Evolutionary conservation across 1,284 basidiomycete species (phyloP).

Genomic region (Caloboletus firmus): DNA sequence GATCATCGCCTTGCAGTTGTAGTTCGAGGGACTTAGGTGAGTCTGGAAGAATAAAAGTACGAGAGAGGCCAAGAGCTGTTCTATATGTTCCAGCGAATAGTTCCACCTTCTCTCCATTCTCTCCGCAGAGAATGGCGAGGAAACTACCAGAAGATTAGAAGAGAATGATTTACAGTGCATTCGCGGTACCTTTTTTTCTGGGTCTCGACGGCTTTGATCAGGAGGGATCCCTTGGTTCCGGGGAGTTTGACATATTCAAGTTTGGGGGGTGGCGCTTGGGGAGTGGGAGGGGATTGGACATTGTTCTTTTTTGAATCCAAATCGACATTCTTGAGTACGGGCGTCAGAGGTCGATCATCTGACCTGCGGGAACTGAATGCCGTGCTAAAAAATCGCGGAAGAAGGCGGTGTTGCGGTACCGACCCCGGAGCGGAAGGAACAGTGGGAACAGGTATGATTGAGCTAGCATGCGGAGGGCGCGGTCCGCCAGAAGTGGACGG

Average conservation of each 20-base stretch:
- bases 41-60: constrained; percentile 87
- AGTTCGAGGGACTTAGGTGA: constrained; percentile 82
- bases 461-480: constrained; percentile 3
- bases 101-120: constrained; percentile 88
- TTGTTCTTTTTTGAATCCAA: constrained; percentile 35
- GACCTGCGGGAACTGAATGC: constrained; percentile 59
- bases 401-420: constrained; percentile 54
- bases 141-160: constrained; percentile 51
- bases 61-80: constrained; percentile 73
- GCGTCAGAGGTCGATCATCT: constrained; percentile 50
- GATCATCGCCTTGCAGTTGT: constrained; percentile 86
- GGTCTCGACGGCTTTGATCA: constrained; percentile 84
- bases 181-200: constrained; percentile 71
- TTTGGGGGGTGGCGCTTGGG: constrained; percentile 72
- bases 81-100: constrained; percentile 84
- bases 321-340: constrained; percentile 35
- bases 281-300: constrained; percentile 35
- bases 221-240: constrained; percentile 80
- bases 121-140: constrained; percentile 87
- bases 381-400: constrained; percentile 68
- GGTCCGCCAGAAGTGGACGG: constrained; percentile 28
- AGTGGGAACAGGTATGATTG: constrained; percentile 31
- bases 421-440: constrained; percentile 37
- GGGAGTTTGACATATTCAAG: constrained; percentile 88
- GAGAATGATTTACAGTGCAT: neutral